phyloP scores from a whole-genome alignment of 768 basidiomycete genomes.

The Phlebiopsis flavidoalba region DNA sequence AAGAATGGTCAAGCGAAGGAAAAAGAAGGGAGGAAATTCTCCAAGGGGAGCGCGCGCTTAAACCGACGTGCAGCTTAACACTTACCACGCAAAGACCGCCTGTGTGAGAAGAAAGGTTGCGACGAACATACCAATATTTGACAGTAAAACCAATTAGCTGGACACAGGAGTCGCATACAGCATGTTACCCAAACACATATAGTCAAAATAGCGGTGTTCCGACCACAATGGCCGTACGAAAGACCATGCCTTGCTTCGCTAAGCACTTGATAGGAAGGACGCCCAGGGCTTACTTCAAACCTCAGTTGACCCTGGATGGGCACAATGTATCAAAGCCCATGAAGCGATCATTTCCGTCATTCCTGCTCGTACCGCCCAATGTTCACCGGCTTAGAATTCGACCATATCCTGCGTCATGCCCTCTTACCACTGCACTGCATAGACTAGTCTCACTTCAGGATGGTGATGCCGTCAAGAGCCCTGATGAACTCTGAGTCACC shows the following conservation, averaged over 20 bases:
- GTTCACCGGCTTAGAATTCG: constrained; percentile 96
- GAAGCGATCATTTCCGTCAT: too few relatives aligned
- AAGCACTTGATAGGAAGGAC: constrained; percentile 98
- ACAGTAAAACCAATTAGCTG: too few relatives aligned
- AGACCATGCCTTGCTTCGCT: too few relatives aligned
- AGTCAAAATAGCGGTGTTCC: constrained; percentile 77
- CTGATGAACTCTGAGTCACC: too few relatives aligned
- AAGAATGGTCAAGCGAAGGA: constrained; percentile 80
- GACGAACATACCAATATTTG: constrained; percentile 49
- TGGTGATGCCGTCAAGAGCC: too few relatives aligned
- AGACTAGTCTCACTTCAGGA: too few relatives aligned
- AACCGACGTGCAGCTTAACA: constrained; percentile 66
- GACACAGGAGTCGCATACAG: too few relatives aligned
- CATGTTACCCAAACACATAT: too few relatives aligned
- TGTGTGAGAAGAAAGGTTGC: constrained; percentile 96
- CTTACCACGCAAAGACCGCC: constrained; percentile 81
- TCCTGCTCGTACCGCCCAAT: constrained; percentile 90
- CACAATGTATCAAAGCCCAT: constrained; percentile 48
- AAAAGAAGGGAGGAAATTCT: constrained; percentile 61
- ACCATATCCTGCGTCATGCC: constrained; percentile 87
- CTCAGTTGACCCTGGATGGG: constrained; percentile 54
- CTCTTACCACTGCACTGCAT: too few relatives aligned
- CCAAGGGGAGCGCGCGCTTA: too few relatives aligned
- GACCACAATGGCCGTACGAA: constrained; percentile 92
- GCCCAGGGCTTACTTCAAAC: constrained; percentile 87